Conservation (phyloP, 768 basidiomycete species). For the Gymnopilus junonius region DNA sequence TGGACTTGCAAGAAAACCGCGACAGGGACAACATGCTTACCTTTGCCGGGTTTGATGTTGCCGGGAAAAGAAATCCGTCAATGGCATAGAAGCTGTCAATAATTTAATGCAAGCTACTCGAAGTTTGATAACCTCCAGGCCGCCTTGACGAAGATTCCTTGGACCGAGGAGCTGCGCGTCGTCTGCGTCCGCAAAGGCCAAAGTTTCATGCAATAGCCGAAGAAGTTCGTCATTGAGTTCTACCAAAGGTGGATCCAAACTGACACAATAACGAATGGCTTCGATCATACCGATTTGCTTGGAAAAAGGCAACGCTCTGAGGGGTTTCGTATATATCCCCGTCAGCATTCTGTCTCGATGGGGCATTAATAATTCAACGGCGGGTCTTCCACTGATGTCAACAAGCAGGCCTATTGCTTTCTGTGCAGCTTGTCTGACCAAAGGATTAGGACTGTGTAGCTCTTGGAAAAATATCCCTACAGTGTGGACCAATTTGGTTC, state of each 20-base stretch:
- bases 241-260: conserved; percentile 84
- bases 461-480: conserved; percentile 88
- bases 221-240: conserved; percentile 93
- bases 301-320: conserved; percentile 91
- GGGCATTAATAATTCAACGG: conserved; percentile 79
- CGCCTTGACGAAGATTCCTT: conserved; percentile 74
- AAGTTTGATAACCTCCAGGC: conserved; percentile 83
- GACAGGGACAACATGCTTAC: conserved; percentile 44
- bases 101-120: conserved; percentile 94
- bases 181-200: conserved; percentile 95
- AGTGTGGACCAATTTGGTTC: conserved; percentile 67
- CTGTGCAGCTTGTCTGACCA: conserved; percentile 86
- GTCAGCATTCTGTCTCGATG: conserved; percentile 89
- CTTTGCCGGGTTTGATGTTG: conserved; percentile 85
- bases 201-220: conserved; percentile 88
- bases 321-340: conserved; percentile 94
- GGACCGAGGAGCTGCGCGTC: conserved; percentile 82
- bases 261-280: conserved; percentile 92
- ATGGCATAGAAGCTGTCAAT: conserved; percentile 91
- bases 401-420: conserved; percentile 80
- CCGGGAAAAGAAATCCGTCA: conserved; percentile 90
- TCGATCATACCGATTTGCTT: conserved; percentile 99
- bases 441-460: conserved; percentile 81
- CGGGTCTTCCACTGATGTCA: conserved; percentile 68
- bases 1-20: neutral